These are phyloP conservation scores for Colletotrichum sp. DNA, from an alignment of 2,329 filamentous ascomycete genomes.

Conservation along the genomic window DNA sequence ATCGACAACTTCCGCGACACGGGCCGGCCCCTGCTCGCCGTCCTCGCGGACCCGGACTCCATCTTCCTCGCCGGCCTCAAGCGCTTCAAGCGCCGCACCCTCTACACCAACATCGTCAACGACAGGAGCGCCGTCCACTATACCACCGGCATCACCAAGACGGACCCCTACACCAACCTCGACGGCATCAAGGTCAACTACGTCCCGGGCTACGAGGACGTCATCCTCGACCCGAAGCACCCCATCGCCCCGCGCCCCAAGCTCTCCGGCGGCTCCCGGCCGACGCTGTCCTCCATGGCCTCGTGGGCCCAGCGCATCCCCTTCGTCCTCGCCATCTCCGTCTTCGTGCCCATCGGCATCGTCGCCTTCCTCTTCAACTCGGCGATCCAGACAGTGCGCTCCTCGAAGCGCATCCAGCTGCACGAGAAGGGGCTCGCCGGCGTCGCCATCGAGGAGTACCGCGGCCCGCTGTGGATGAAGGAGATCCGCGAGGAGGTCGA, in stretches of 20 bases:
- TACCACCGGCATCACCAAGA: slow-evolving; percentile 78
- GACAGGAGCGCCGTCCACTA: slow-evolving; percentile 84
- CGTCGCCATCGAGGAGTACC: slow-evolving; percentile 72
- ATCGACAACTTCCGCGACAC: slow-evolving; percentile 87
- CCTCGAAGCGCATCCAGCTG: slow-evolving; percentile 73
- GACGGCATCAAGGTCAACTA: slow-evolving; percentile 75
- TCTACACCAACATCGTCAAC: slow-evolving; percentile 89
- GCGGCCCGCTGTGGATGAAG: slow-evolving; percentile 73
- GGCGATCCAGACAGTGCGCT: slow-evolving; percentile 76
- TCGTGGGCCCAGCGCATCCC: slow-evolving; percentile 60
- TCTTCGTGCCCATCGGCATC: slow-evolving; percentile 78
- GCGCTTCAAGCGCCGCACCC: slow-evolving; percentile 74
- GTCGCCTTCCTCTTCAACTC: slow-evolving; percentile 78
- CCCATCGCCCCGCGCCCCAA: slow-evolving; percentile 60
- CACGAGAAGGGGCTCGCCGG: slow-evolving; percentile 76
- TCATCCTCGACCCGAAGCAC: slow-evolving; percentile 73
- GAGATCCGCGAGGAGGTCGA: slow-evolving; percentile 80
- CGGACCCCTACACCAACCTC: slow-evolving; percentile 76
- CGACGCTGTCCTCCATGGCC: slow-evolving; percentile 35
- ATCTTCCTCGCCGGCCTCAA: slow-evolving; percentile 84
- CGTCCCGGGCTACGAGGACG: slow-evolving; percentile 72
- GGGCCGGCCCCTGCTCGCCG: slow-evolving; percentile 76
- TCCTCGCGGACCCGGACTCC: slow-evolving; percentile 82
- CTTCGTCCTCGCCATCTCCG: slow-evolving; percentile 64
- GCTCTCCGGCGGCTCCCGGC: slow-evolving; percentile 21